Evolutionary conservation across 345 rosid species (phyloP), one percentile per base, ranked within the genome.

Genomic region (Salix exigua): DNA sequence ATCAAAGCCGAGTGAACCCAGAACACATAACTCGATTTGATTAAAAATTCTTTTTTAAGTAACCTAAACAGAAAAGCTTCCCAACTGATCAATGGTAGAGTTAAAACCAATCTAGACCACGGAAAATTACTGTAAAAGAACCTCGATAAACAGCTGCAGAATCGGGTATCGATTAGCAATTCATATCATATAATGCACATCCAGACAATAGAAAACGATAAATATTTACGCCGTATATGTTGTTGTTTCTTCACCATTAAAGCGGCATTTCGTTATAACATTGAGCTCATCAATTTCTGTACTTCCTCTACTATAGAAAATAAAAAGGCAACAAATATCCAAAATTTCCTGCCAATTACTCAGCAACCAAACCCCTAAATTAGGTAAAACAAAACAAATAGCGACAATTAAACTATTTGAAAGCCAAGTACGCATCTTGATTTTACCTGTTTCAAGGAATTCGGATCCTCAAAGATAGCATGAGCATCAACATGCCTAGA

Each of bases 401-500:
- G 35, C 17, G 17, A 5, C 38, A 61, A 1, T n/a, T 42, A 14
- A n/a, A 33, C 70, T 21, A 37, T 18, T 30, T 61, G 51, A 72
- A 38, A 44, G 11, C 12, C 12, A 55, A 73, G 1, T 2, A 1
- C 14, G 7, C 13, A 23, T 68, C 48, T 30, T 30, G 1, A 21
- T 25, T 7, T 72, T 77, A 96, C 99, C 92, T 87, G 81, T 40
- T 89, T 91, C 69, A 87, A 80, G 2, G 97, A 89, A 78, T 77
- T 89, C 9, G 97, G 98, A 90, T 92, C 98, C 82, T 96, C 92
- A 72, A 96, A 85, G 72, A 87, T 44, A 60, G 88, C 88, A 67
- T 89, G 80, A 26, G 83, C 86, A 70, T 87, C 94, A 50, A 87
- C 84, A 70, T 88, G 90, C 74, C 99, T 95, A 75, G 1, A 37